Evolutionary conservation across 2,329 filamentous ascomycete genomes (phyloP), one percentile per base, ranked within the genome.

Genomic region (Fusarium sacchari): DNA sequence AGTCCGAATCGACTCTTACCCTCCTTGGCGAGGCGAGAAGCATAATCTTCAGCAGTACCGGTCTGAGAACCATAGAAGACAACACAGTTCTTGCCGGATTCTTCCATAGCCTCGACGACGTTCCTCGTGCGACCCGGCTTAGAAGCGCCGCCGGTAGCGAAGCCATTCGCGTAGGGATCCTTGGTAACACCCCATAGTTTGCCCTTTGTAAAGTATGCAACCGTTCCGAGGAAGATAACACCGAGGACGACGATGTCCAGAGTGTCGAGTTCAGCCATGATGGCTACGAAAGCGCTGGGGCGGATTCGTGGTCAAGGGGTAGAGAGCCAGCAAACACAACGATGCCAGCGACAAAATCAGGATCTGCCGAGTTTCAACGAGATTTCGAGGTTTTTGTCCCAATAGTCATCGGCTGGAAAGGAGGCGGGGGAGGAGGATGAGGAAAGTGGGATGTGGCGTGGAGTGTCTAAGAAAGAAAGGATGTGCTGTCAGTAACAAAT

Each of bases 1-100:
- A 99, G 88, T 42, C 96, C 96, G 81, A 97, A 99, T 72, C 96
- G 91, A 79, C 96, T 97, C 83, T 96, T 96, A 79, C 96, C 96
- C 84, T 99, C 96, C 88, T 99, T 99, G 75, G 96, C 95, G 77
- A 99, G 87, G 78, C 97, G 91, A 18, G 96, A 97, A 75, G 96
- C 97, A 81, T 99, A 99, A 83, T 99, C 96, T 85, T 99, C 97
- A 56, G 96, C 96, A 44, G 96, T 99, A 79, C 96, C 96, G 26
- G 96, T 99, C 86, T 99, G 96, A 37, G 96, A 99, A 76, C 96
- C 96, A 82, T 98, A 99, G 87, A 99, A 98, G 79, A 99, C 93
- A 74, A 99, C 92, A 83, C 96, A 98, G 86, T 99, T 98, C 87
- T 98, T 99, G 83, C 92, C 92, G 17, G 91, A 92, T 86, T 98